Evolutionary conservation across 2,329 filamentous ascomycete species (phyloP).

Genomic region (Claviceps quebecensis): DNA sequence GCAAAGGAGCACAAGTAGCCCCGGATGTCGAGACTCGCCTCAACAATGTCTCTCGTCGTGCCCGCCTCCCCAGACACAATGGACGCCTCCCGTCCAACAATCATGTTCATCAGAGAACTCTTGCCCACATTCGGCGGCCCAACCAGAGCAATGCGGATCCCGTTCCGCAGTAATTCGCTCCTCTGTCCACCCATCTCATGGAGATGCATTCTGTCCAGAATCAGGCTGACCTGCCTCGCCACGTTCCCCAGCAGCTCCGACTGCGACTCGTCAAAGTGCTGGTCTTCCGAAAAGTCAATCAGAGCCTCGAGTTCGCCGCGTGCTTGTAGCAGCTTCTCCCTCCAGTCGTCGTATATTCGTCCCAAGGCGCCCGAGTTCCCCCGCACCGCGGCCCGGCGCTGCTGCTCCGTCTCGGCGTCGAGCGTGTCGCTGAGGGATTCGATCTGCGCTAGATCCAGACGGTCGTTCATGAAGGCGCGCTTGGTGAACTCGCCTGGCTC

Average conservation of each 20-base stretch:
- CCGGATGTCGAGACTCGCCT: constrained; percentile 76
- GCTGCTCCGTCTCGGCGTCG: constrained; percentile 73
- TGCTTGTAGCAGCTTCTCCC: constrained; percentile 60
- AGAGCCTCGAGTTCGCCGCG: constrained; percentile 86
- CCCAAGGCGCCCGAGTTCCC: constrained; percentile 59
- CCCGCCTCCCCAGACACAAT: constrained; percentile 90
- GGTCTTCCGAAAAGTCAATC: constrained; percentile 95
- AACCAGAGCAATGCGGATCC: constrained; percentile 73
- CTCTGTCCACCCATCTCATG: constrained; percentile 68
- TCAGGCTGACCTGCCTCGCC: constrained; percentile 42
- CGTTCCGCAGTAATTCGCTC: constrained; percentile 70
- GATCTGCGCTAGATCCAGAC: constrained; percentile 75
- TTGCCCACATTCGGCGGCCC: constrained; percentile 93
- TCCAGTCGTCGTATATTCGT: constrained; percentile 70
- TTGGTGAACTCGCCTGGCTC: constrained; percentile 93
- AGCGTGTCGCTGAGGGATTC: constrained; percentile 51
- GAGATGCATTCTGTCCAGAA: constrained; percentile 48
- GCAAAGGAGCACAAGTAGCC: constrained; percentile 90
- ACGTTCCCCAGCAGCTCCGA: constrained; percentile 58
- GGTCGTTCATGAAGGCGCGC: constrained; percentile 75
- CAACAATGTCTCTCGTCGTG: constrained; percentile 86
- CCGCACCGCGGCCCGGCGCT: constrained; percentile 72
- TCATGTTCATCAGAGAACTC: constrained; percentile 78
- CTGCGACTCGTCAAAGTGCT: constrained; percentile 87
- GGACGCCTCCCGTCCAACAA: constrained; percentile 84